phyloP scores from a whole-genome alignment of 805 yeast genomes.

The Debaryomyces maramus region DNA sequence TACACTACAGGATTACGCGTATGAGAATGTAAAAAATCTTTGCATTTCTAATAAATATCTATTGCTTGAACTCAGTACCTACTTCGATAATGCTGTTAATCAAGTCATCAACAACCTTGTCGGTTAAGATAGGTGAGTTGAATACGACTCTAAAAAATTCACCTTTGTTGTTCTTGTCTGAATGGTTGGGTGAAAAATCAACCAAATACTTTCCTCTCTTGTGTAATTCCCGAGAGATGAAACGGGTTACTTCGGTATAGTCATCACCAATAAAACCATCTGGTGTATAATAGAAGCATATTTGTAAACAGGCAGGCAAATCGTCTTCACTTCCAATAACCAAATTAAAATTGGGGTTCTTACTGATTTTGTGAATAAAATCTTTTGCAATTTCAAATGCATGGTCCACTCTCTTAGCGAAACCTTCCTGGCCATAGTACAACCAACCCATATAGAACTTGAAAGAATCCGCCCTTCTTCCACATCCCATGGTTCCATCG shows the following conservation, averaged over 20 bases:
- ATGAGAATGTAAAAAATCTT: too few species aligned
- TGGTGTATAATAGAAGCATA: slow-evolving; percentile 74
- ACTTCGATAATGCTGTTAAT: slow-evolving; percentile 28
- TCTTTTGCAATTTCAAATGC: slow-evolving; percentile 67
- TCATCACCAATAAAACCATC: slow-evolving; percentile 23
- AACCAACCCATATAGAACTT: slow-evolving; percentile 80
- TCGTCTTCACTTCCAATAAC: slow-evolving; percentile 42
- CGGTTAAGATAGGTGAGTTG: slow-evolving; percentile 60
- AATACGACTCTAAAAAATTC: slow-evolving; percentile 86
- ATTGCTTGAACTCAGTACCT: slow-evolving; percentile 17
- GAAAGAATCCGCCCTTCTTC: slow-evolving; percentile 79
- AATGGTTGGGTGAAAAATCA: slow-evolving; percentile 73
- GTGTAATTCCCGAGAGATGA: slow-evolving; percentile 61
- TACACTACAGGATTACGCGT: too few species aligned
- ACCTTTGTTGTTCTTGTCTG: slow-evolving; percentile 50
- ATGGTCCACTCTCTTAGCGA: slow-evolving; percentile 65
- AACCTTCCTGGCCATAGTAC: slow-evolving; percentile 73
- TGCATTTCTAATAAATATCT: too few species aligned
- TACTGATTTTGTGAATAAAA: slow-evolving; percentile 47
- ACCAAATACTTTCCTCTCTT: slow-evolving; percentile 65
- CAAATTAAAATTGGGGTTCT: slow-evolving; percentile 49
- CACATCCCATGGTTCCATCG: slow-evolving; percentile 92
- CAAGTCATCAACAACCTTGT: slow-evolving; percentile 35
- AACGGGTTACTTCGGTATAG: slow-evolving; percentile 59
- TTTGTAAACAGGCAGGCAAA: slow-evolving; percentile 79